These are phyloP conservation scores for Amanita thiersii DNA, from an alignment of 768 basidiomycete genomes.

Conservation along the genomic window DNA sequence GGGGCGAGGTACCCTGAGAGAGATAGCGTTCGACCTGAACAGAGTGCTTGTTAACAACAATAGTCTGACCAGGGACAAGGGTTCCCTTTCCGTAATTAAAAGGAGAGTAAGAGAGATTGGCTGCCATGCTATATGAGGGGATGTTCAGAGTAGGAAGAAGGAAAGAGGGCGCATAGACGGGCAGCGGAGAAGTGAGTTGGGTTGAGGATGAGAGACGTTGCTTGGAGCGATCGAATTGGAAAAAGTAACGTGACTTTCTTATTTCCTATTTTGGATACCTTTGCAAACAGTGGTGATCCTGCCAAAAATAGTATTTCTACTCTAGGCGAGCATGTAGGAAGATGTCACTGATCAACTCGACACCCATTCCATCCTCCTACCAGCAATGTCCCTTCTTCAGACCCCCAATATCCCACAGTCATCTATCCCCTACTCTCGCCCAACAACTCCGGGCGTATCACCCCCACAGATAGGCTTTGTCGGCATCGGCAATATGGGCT, in stretches of 20 bases:
- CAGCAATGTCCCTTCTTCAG: constrained; percentile 5
- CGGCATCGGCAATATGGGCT: constrained; percentile 63
- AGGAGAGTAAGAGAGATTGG: constrained; percentile 40
- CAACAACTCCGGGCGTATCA: constrained; percentile 37
- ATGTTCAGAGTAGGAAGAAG: not conserved
- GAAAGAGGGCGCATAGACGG: not conserved
- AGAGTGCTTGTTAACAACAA: constrained; percentile 81
- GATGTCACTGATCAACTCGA: constrained; percentile 13
- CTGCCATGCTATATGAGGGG: constrained; percentile 29
- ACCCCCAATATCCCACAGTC: not conserved
- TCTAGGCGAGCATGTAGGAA: no score
- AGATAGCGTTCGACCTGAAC: constrained; percentile 94
- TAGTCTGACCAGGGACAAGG: constrained; percentile 74
- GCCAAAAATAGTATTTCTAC: not conserved
- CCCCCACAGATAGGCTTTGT: constrained; percentile 33
- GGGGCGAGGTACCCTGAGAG: constrained; percentile 65
- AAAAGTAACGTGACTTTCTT: constrained; percentile 5
- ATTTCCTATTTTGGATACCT: no score
- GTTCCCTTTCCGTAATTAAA: constrained; percentile 52
- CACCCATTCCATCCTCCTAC: constrained; percentile 12
- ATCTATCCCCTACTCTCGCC: constrained; percentile 44
- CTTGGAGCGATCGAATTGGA: constrained; percentile 6
- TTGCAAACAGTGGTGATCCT: not conserved
- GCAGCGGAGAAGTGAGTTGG: no score
- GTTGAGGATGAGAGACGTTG: not conserved